A percentile compares a stretch with the other conserved stretches of the same genome.
Conservation (phyloP, 495 filamentous ascomycete genomes). For the Aspergillus campestris region DNA sequence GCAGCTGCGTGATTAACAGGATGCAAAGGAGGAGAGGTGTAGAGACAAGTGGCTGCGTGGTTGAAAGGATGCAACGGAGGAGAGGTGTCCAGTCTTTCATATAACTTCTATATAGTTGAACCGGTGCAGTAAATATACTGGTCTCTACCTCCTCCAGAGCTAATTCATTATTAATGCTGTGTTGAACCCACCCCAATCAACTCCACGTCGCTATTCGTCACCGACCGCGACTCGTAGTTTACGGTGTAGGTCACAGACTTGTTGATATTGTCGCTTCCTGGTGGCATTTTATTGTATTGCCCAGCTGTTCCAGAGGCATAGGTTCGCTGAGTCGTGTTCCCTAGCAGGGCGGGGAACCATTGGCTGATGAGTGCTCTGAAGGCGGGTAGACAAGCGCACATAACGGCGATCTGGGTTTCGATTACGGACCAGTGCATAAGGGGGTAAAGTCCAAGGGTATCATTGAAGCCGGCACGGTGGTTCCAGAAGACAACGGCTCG, state of each 20-base stretch:
- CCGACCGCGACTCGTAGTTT: constrained; percentile 3
- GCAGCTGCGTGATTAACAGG: too few species aligned
- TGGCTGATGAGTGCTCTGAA: constrained; percentile 10
- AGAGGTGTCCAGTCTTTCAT: too few species aligned
- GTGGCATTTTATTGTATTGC: neutral
- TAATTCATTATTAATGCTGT: too few species aligned
- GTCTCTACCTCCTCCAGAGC: too few species aligned
- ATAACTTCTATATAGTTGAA: too few species aligned
- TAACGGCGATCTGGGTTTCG: constrained; percentile 22
- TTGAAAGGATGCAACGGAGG: too few species aligned
- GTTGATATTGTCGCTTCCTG: constrained; percentile 1
- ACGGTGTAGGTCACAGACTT: constrained; percentile 10
- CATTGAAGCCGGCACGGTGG: constrained; percentile 17
- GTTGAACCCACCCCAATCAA: too few species aligned
- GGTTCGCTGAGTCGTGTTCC: neutral
- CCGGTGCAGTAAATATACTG: too few species aligned
- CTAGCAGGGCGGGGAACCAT: constrained; percentile 11
- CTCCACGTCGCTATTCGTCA: too few species aligned
- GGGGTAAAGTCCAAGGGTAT: constrained; percentile 20
- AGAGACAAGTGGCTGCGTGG: too few species aligned
- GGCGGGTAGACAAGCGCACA: constrained; percentile 24
- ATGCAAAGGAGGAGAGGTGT: too few species aligned
- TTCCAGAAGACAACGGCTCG: constrained; percentile 24
- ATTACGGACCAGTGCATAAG: constrained; percentile 26
- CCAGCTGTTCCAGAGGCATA: neutral